Conservation (phyloP, 2,329 filamentous ascomycete genomes). For the Anisogramma anomala region DNA sequence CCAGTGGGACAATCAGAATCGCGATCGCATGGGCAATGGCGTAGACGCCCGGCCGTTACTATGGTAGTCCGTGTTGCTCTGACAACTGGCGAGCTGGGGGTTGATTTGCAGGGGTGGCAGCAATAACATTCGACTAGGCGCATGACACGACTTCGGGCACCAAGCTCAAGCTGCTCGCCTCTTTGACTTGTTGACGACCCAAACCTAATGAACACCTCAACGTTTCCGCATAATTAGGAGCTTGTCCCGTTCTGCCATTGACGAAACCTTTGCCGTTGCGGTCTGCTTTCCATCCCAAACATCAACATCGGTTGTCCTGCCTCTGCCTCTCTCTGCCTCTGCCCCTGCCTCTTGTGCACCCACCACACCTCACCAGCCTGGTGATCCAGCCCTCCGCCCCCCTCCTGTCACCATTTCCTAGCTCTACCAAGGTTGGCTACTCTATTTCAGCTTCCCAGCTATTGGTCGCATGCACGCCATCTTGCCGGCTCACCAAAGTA, state of each 20-base stretch:
- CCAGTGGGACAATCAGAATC: background rate
- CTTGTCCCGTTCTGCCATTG: too few relatives aligned
- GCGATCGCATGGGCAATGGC: background rate
- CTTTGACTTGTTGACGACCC: too few relatives aligned
- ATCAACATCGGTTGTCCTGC: background rate
- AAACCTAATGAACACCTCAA: too few relatives aligned
- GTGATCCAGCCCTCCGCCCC: background rate
- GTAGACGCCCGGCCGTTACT: background rate
- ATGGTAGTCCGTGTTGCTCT: background rate
- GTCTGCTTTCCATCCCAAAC: background rate
- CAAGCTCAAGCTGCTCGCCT: too few relatives aligned
- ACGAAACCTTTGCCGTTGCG: too few relatives aligned
- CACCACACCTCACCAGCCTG: background rate
- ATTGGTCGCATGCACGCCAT: background rate
- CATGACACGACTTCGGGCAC: too few relatives aligned
- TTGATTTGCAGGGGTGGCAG: too few relatives aligned
- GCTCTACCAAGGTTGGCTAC: background rate
- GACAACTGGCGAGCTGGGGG: constrained; percentile 3
- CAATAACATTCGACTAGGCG: too few relatives aligned
- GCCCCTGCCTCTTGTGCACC: background rate
- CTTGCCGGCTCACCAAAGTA: background rate
- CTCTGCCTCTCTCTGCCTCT: background rate
- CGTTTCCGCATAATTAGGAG: too few relatives aligned
- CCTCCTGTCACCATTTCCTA: background rate
- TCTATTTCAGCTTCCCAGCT: background rate